Conservation (phyloP, 1,139 yeast genomes). For the Saccharomyces hybrid region DNA sequence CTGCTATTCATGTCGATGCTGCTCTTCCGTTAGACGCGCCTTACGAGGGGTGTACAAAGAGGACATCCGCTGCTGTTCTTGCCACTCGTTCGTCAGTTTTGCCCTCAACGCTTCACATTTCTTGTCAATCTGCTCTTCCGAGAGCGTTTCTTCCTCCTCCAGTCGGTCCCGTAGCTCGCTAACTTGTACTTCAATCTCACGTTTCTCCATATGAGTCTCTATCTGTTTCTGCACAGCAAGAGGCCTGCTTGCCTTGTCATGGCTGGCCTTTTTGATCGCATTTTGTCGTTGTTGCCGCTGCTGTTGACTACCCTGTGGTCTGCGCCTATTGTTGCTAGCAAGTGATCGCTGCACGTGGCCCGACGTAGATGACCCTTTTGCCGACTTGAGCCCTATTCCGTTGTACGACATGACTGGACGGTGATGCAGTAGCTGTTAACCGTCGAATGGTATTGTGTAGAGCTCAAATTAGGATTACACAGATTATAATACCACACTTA, state of each 20-base stretch:
- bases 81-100: slow-evolving; percentile 4
- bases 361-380: slow-evolving; percentile 30
- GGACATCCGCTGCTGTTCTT: slow-evolving; percentile 3
- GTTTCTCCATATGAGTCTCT: slow-evolving; percentile 8
- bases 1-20: background rate
- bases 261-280: background rate
- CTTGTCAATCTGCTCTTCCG: slow-evolving; percentile 15
- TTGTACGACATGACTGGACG: slow-evolving; percentile 18
- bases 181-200: slow-evolving; percentile 21
- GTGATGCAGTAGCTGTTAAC: background rate
- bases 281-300: background rate
- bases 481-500: background rate
- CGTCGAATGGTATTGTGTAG: background rate
- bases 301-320: background rate
- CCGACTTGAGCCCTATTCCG: slow-evolving; percentile 27
- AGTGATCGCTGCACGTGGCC: slow-evolving; percentile 27
- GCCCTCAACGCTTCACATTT: slow-evolving; percentile 14
- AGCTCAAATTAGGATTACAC: background rate
- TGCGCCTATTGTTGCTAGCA: slow-evolving; percentile 9
- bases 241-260: background rate
- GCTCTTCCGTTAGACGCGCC: slow-evolving; percentile 2
- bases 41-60: slow-evolving; percentile 5
- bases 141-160: slow-evolving; percentile 14
- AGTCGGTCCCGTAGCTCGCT: slow-evolving; percentile 20
- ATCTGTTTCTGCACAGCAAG: slow-evolving; percentile 4